Percentiles rank a stretch among this genome's conserved stretches.
Conservation (phyloP, 371 early-diverging fungal genomes). For the Rhizopus delemar region DNA sequence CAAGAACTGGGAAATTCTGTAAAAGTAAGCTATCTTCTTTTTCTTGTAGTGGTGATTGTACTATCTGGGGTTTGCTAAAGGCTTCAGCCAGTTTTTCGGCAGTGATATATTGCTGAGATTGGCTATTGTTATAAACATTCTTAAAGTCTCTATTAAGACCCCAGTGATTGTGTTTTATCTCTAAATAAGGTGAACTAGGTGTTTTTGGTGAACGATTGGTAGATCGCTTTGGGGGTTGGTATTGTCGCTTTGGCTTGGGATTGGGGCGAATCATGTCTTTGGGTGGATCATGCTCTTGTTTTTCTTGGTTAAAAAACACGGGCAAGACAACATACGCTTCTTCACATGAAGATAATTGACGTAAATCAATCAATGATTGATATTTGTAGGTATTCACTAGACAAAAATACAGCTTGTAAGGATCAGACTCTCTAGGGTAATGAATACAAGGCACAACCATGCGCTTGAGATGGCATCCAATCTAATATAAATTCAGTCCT, state of each 20-base stretch:
- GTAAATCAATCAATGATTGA: slow-evolving; percentile 12
- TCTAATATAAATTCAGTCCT: slow-evolving; percentile 17
- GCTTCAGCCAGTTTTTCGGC: slow-evolving; percentile 2
- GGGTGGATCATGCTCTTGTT: slow-evolving; percentile 11
- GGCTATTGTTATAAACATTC: slow-evolving; percentile 1
- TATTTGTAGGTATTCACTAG: slow-evolving; percentile 27
- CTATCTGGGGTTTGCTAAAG: not conserved
- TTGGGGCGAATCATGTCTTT: slow-evolving; percentile 10
- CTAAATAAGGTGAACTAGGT: not conserved
- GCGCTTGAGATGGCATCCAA: slow-evolving; percentile 12
- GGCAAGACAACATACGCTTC: slow-evolving; percentile 10
- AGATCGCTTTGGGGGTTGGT: not conserved
- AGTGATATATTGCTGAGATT: not conserved
- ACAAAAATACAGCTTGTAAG: slow-evolving; percentile 38
- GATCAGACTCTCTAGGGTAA: slow-evolving; percentile 31
- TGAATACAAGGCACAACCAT: slow-evolving; percentile 36
- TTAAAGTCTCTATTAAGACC: slow-evolving; percentile 5
- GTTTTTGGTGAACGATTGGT: no score
- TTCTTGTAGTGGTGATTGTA: no score
- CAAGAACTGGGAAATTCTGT: slow-evolving; percentile 1
- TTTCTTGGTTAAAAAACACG: slow-evolving; percentile 9
- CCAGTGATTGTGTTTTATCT: slow-evolving; percentile 4
- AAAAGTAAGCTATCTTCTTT: not conserved
- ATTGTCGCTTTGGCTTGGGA: not conserved
- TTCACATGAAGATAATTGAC: not conserved